A percentile compares a stretch with the other conserved stretches of the same genome.
Conservation (phyloP, 495 filamentous ascomycete species). For the Patellaria atrata region DNA sequence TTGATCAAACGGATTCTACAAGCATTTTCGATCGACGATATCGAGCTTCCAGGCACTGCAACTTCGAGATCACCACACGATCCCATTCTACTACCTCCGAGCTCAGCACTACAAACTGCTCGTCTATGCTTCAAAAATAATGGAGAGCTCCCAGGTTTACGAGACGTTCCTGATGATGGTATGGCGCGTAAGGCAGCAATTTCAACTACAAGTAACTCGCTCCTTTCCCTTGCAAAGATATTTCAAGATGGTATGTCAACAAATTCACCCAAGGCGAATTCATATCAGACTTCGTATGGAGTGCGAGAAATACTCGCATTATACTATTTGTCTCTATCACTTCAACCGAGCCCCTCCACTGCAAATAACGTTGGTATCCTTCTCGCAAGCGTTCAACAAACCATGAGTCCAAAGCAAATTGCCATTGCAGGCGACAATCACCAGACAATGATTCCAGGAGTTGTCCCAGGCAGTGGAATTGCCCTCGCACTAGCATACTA, state of each 20-base stretch:
- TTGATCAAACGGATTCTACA: conserved; percentile 70
- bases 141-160: conserved; percentile 73
- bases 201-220: conserved; percentile 87
- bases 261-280: conserved; percentile 46
- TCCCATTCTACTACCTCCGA: conserved; percentile 68
- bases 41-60: conserved; percentile 2
- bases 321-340: conserved; percentile 88
- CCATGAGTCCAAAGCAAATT: conserved; percentile 26
- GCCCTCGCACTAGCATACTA: conserved; percentile 87
- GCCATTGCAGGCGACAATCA: conserved; percentile 8
- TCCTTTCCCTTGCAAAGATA: conserved; percentile 92
- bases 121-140: conserved; percentile 65
- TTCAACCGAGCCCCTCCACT: conserved; percentile 92
- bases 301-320: conserved; percentile 89
- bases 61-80: conserved; percentile 28
- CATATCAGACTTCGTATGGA: conserved; percentile 48
- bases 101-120: conserved; percentile 70
- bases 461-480: conserved; percentile 73
- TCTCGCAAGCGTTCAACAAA: conserved; percentile 82
- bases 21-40: conserved; percentile 41
- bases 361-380: conserved; percentile 98
- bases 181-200: conserved; percentile 66
- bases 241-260: conserved; percentile 95
- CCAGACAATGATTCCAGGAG: conserved; percentile 49
- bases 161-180: conserved; percentile 51